phyloP scores from a whole-genome alignment of 2,329 filamentous ascomycete species.

The Penicillium sp. region DNA sequence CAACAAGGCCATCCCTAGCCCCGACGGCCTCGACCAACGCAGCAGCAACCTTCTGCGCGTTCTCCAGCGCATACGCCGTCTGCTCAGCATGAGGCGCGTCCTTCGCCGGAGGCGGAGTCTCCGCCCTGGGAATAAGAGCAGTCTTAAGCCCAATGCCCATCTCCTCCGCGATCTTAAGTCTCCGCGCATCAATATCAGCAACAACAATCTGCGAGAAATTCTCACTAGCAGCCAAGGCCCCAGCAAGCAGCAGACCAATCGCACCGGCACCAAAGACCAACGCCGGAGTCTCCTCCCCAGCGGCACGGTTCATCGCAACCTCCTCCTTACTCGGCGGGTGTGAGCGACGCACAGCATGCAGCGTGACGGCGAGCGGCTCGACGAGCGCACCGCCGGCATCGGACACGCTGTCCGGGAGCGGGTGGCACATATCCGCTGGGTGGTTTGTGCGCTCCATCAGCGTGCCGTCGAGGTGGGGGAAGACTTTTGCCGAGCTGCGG shows the following conservation, averaged over 20 bases:
- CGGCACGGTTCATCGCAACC: slow-evolving; percentile 35
- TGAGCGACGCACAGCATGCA: slow-evolving; percentile 52
- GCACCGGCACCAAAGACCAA: slow-evolving; percentile 55
- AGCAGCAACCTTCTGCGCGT: slow-evolving; percentile 31
- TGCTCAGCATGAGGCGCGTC: slow-evolving; percentile 29
- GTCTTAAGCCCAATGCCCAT: slow-evolving; percentile 33
- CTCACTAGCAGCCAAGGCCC: slow-evolving; percentile 48
- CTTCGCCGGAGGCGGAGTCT: slow-evolving; percentile 25
- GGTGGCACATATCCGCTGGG: slow-evolving; percentile 52
- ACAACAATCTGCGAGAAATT: slow-evolving; percentile 50
- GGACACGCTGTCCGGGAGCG: slow-evolving; percentile 46
- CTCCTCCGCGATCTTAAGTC: slow-evolving; percentile 47
- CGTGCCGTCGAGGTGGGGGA: slow-evolving; percentile 57
- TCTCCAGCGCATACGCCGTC: slow-evolving; percentile 27
- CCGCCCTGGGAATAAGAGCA: slow-evolving; percentile 29
- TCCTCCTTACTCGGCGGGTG: slow-evolving; percentile 36
- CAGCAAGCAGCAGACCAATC: slow-evolving; percentile 52
- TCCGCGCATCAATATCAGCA: slow-evolving; percentile 52
- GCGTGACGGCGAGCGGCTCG: slow-evolving; percentile 53
- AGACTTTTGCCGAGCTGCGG: slow-evolving; percentile 51
- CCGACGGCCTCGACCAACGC: slow-evolving; percentile 22
- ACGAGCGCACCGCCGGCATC: slow-evolving; percentile 51
- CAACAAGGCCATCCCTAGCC: slow-evolving; percentile 12
- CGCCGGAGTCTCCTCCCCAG: slow-evolving; percentile 39
- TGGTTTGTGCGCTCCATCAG: slow-evolving; percentile 56